These are phyloP conservation scores for Niveomyces coronatus DNA, from an alignment of 2,329 filamentous ascomycete species.

Conservation along the genomic window DNA sequence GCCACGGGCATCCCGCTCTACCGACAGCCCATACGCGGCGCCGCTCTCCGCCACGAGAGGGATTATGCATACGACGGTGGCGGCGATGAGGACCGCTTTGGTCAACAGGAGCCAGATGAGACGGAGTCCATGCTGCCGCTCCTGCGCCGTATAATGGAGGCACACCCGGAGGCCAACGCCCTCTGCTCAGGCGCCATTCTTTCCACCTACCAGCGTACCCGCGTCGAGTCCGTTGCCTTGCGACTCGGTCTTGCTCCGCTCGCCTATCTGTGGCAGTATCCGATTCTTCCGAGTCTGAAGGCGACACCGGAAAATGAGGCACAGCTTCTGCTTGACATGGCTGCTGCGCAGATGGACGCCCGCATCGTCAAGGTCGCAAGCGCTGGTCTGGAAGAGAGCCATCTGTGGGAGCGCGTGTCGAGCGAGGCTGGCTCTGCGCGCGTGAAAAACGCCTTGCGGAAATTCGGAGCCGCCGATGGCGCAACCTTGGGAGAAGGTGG, in stretches of 20 bases:
- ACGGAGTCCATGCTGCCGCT: conserved; percentile 79
- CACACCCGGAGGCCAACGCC: conserved; percentile 74
- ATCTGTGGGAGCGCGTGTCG: conserved; percentile 74
- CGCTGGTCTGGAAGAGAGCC: conserved; percentile 69
- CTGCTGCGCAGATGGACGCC: conserved; percentile 65
- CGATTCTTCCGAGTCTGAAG: conserved; percentile 52
- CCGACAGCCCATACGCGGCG: conserved; percentile 64
- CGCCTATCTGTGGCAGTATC: conserved; percentile 89
- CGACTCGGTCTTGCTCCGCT: conserved; percentile 74
- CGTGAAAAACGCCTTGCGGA: conserved; percentile 44
- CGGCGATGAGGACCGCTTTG: too few relatives aligned
- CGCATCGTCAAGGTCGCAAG: conserved; percentile 92
- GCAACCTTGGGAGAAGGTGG: conserved; percentile 85
- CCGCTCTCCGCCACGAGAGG: conserved; percentile 57
- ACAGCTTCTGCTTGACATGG: conserved; percentile 73
- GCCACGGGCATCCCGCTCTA: conserved; percentile 78
- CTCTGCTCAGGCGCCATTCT: conserved; percentile 86
- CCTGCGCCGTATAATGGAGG: conserved; percentile 52
- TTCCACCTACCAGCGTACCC: conserved; percentile 89
- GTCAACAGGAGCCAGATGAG: conserved; percentile 53
- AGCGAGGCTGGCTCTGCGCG: conserved; percentile 36
- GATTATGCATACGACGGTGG: conserved; percentile 54
- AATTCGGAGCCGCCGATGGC: conserved; percentile 59
- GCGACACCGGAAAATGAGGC: conserved; percentile 28
- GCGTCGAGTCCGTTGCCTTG: conserved; percentile 86